Percentiles rank a stretch among this genome's conserved stretches.
These are phyloP conservation scores for Leucoagaricus sp. DNA, from an alignment of 1,284 basidiomycete genomes.

Conservation along the genomic window DNA sequence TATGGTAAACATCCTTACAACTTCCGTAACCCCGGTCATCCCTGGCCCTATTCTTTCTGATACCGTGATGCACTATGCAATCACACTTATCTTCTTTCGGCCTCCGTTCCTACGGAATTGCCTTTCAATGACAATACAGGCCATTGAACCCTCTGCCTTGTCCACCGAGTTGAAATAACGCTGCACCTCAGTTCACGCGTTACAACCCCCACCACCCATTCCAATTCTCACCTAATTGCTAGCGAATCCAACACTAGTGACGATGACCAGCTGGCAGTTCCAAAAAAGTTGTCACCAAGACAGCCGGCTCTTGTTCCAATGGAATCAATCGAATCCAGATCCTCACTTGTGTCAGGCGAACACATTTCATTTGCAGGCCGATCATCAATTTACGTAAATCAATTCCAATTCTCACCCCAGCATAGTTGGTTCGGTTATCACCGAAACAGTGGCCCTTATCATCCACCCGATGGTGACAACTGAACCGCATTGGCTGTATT, in stretches of 20 bases:
- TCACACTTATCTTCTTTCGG: background rate
- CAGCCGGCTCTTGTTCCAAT: background rate
- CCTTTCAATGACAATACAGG: too few species aligned
- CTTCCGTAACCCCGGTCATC: constrained; percentile 12
- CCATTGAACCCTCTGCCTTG: too few species aligned
- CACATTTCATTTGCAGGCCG: background rate
- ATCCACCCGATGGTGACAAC: background rate
- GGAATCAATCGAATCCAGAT: constrained; percentile 6
- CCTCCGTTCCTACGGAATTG: background rate
- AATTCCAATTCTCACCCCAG: background rate
- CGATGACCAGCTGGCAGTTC: too few species aligned
- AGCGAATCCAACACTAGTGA: too few species aligned
- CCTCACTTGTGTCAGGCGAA: background rate
- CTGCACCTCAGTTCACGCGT: background rate
- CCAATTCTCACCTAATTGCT: background rate
- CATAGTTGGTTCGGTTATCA: background rate
- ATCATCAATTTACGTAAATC: constrained; percentile 4
- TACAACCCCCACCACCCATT: too few species aligned
- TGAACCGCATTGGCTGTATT: too few species aligned
- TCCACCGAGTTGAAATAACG: too few species aligned
- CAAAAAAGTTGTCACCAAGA: background rate
- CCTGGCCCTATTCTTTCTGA: constrained; percentile 3
- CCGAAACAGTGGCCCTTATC: constrained; percentile 3
- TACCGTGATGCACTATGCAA: constrained; percentile 7
- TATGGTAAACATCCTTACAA: background rate